A percentile compares a stretch with the other conserved stretches of the same genome.
phyloP scores from a whole-genome alignment of 2,329 filamentous ascomycete species.

The Alternaria sp. region DNA sequence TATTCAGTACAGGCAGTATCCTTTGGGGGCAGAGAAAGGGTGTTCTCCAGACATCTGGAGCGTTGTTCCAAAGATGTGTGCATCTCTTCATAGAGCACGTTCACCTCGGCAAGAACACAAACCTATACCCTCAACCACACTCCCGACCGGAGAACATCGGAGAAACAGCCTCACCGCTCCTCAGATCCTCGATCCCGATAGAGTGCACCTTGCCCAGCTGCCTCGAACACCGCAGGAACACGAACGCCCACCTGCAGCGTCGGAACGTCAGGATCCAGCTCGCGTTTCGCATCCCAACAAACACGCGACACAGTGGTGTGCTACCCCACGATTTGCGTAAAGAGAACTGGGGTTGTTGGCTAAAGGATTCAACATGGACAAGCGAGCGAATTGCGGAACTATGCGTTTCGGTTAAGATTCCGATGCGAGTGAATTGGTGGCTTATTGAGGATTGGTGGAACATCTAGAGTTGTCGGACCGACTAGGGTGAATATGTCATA shows the following conservation, averaged over 20 bases:
- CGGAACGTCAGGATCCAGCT: slow-evolving; percentile 7
- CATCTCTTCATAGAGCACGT: neutral
- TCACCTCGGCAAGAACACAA: neutral
- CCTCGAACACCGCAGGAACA: slow-evolving; percentile 8
- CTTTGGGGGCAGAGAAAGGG: neutral
- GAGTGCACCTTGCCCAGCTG: neutral
- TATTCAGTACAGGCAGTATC: neutral
- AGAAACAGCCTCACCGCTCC: slow-evolving; percentile 1
- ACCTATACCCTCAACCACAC: neutral
- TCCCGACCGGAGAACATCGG: slow-evolving; percentile 16
- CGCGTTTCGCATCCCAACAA: slow-evolving; percentile 3
- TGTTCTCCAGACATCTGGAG: neutral
- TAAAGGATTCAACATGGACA: slow-evolving; percentile 12
- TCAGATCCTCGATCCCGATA: slow-evolving; percentile 1
- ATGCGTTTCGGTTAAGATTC: neutral
- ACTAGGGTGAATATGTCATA: slow-evolving; percentile 3
- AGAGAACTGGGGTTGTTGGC: slow-evolving; percentile 18
- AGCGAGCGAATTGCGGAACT: slow-evolving; percentile 13
- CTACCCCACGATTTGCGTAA: slow-evolving; percentile 32
- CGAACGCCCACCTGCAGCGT: neutral
- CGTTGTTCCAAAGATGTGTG: neutral
- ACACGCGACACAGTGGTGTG: slow-evolving; percentile 19
- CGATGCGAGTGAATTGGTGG: slow-evolving; percentile 1
- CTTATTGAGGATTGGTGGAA: slow-evolving; percentile 14
- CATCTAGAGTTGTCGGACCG: slow-evolving; percentile 10